Evolutionary conservation across 192 early-diverging fungal species (phyloP).

Genomic region (Mortierella antarctica): DNA sequence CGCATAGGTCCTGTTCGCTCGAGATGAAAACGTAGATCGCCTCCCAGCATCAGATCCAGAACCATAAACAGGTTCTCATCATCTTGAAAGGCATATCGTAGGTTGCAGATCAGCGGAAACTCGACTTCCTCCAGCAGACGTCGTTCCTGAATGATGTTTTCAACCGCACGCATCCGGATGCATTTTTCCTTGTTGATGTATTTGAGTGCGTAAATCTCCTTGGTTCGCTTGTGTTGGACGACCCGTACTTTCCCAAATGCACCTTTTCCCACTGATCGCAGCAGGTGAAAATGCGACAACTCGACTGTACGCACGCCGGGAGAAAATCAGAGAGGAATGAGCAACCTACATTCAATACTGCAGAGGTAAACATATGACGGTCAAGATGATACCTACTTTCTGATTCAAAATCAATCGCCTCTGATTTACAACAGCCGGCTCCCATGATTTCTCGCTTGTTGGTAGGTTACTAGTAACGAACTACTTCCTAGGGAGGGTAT

Average conservation of each 20-base stretch:
- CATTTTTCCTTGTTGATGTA: slow-evolving; percentile 97
- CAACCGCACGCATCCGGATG: slow-evolving; percentile 85
- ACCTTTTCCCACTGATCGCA: slow-evolving; percentile 92
- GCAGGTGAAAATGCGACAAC: slow-evolving; percentile 89
- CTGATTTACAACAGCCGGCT: slow-evolving; percentile 65
- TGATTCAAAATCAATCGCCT: slow-evolving; percentile 74
- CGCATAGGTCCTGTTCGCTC: slow-evolving; percentile 71
- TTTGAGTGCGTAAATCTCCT: slow-evolving; percentile 91
- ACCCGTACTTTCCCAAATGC: slow-evolving; percentile 97
- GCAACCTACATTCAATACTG: not conserved
- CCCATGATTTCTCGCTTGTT: slow-evolving; percentile 46
- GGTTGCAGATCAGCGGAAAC: slow-evolving; percentile 87
- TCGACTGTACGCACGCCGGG: slow-evolving; percentile 65
- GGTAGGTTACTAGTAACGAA: no score
- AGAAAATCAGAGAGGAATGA: slow-evolving; percentile 4
- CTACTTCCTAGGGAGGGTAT: not conserved
- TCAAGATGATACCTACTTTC: slow-evolving; percentile 68
- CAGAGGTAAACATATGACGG: not conserved
- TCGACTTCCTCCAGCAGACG: slow-evolving; percentile 88
- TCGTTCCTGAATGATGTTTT: slow-evolving; percentile 93
- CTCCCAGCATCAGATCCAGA: slow-evolving; percentile 94
- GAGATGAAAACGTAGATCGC: slow-evolving; percentile 92
- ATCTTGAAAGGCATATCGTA: slow-evolving; percentile 97
- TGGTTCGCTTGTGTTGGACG: slow-evolving; percentile 86
- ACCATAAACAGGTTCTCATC: slow-evolving; percentile 94